Evolutionary conservation across 306 rosid species (phyloP).

Genomic region (Begonia masoniana): DNA sequence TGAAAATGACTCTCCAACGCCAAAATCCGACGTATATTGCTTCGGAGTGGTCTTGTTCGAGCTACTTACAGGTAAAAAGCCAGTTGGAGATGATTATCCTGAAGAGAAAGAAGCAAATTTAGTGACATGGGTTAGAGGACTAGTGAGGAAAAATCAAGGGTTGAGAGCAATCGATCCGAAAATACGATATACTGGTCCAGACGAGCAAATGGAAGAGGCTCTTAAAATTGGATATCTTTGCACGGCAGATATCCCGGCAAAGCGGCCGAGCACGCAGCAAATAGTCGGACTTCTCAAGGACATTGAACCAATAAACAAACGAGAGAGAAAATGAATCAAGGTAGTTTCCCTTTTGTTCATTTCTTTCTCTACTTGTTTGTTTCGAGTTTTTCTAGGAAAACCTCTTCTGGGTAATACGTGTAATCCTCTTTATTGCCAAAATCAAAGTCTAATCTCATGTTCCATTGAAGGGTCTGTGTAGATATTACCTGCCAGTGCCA

Average conservation of each 20-base stretch:
- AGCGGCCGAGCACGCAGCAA: slow-evolving; percentile 96
- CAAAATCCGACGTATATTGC: slow-evolving; percentile 92
- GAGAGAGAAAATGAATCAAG: slow-evolving; percentile 3
- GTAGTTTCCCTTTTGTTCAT: background rate
- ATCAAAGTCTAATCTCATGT: too few relatives aligned
- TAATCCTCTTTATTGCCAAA: too few relatives aligned
- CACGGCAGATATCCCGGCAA: slow-evolving; percentile 89
- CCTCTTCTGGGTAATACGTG: too few relatives aligned
- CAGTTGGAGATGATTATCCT: slow-evolving; percentile 71
- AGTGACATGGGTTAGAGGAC: slow-evolving; percentile 81
- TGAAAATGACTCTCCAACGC: slow-evolving; percentile 52
- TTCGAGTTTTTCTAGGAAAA: too few relatives aligned
- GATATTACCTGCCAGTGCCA: too few relatives aligned
- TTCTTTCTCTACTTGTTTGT: background rate
- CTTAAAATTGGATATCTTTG: slow-evolving; percentile 88
- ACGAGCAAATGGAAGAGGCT: slow-evolving; percentile 79
- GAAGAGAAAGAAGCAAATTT: slow-evolving; percentile 65
- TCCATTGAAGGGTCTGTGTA: too few relatives aligned
- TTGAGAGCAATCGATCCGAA: slow-evolving; percentile 67
- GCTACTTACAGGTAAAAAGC: slow-evolving; percentile 75
- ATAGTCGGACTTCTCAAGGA: slow-evolving; percentile 96
- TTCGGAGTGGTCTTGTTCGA: slow-evolving; percentile 86
- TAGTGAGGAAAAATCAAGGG: slow-evolving; percentile 59
- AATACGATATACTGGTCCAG: slow-evolving; percentile 44
- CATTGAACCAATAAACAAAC: slow-evolving; percentile 42